phyloP scores from a whole-genome alignment of 148 eudicot species.

The Arctostaphylos glauca region DNA sequence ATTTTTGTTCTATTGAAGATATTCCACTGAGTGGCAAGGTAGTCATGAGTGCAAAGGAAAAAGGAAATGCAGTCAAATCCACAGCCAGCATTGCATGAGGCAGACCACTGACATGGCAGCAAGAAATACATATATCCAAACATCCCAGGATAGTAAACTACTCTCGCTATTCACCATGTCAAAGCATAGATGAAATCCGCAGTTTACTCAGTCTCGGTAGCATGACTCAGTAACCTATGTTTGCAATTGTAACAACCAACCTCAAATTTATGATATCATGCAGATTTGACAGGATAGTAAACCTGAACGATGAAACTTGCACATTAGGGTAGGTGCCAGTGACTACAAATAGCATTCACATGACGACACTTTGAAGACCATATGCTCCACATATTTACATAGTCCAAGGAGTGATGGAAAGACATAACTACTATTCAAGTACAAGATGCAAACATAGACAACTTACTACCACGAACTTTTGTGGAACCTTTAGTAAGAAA shows the following conservation, averaged over 20 bases:
- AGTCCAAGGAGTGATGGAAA: background rate
- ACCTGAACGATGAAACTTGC: background rate
- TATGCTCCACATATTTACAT: background rate
- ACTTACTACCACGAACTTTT: background rate
- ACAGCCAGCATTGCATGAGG: background rate
- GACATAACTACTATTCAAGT: slow-evolving; percentile 1
- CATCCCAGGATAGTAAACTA: background rate
- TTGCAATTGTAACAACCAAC: background rate
- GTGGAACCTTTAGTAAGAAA: background rate
- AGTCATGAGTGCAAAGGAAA: slow-evolving; percentile 1
- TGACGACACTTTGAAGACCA: background rate
- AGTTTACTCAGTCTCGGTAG: background rate
- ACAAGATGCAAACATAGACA: background rate
- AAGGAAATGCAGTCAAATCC: background rate
- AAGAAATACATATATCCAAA: background rate
- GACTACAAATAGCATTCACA: background rate
- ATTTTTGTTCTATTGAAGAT: background rate
- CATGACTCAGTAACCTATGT: too few species aligned
- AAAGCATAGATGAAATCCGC: background rate
- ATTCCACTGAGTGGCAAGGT: background rate
- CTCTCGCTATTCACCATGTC: background rate
- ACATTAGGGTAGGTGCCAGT: background rate
- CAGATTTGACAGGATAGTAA: background rate
- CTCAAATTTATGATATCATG: background rate
- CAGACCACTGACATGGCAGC: background rate